Conservation (phyloP, 176 grass and related monocot species). For the Oryza officinalis region DNA sequence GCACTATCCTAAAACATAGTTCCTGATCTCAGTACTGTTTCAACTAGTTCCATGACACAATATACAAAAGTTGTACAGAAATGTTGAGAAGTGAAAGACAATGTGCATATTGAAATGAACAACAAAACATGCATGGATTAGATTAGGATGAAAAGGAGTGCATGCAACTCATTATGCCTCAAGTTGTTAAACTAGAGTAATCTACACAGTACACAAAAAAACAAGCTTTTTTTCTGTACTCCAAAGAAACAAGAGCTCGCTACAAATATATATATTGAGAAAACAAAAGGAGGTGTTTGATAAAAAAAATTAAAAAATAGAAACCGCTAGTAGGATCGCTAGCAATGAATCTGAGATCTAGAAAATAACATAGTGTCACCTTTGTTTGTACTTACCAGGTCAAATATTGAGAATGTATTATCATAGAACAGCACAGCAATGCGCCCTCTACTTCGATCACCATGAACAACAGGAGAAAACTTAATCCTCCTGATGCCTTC, state of each 20-base stretch:
- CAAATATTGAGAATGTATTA: slow-evolving; percentile 99
- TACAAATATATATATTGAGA: slow-evolving; percentile 21
- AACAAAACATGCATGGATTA: slow-evolving; percentile 26
- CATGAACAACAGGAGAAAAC: slow-evolving; percentile 89
- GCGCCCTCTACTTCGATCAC: slow-evolving; percentile 86
- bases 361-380: slow-evolving; percentile 12
- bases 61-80: slow-evolving; percentile 27
- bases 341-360: neutral
- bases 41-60: slow-evolving; percentile 6
- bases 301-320: neutral
- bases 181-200: slow-evolving; percentile 13
- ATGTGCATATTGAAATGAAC: slow-evolving; percentile 28
- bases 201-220: slow-evolving; percentile 11
- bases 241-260: slow-evolving; percentile 12
- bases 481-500: slow-evolving; percentile 98
- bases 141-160: slow-evolving; percentile 11
- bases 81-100: slow-evolving; percentile 34
- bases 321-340: neutral
- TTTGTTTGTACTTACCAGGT: slow-evolving; percentile 75
- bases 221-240: slow-evolving; percentile 6
- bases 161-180: slow-evolving; percentile 13
- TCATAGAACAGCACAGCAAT: slow-evolving; percentile 95
- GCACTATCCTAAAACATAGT: slow-evolving; percentile 85
- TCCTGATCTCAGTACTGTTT: slow-evolving; percentile 47
- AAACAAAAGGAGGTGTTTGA: neutral